phyloP scores from a whole-genome alignment of 768 basidiomycete species.

The Boletus tylopilopsis region DNA sequence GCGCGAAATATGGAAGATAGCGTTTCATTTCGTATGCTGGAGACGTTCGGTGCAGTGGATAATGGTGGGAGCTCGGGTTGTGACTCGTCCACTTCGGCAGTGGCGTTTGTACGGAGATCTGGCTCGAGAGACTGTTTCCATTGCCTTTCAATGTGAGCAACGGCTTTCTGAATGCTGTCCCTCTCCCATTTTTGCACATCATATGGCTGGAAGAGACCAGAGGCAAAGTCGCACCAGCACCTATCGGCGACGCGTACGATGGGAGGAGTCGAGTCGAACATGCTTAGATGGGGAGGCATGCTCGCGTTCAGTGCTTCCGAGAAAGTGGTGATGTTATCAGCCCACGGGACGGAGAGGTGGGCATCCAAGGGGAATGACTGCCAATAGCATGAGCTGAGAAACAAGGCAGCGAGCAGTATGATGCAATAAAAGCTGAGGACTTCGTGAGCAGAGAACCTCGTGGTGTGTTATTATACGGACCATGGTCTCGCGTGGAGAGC shows the following conservation, averaged over 20 bases:
- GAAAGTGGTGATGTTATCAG: constrained; percentile 69
- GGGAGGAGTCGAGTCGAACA: constrained; percentile 41
- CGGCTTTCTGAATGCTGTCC: constrained; percentile 51
- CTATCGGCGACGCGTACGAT: constrained; percentile 69
- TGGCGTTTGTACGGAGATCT: constrained; percentile 26
- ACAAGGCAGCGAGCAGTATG: constrained; percentile 74
- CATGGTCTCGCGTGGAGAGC: constrained; percentile 83
- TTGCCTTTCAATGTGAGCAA: constrained; percentile 33
- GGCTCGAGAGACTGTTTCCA: constrained; percentile 27
- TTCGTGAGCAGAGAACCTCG: constrained; percentile 5
- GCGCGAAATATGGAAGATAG: constrained; percentile 24
- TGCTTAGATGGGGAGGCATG: constrained; percentile 37
- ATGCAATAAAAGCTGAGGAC: constrained; percentile 78
- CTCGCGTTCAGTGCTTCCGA: constrained; percentile 57
- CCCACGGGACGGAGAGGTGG: constrained; percentile 61
- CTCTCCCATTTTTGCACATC: constrained; percentile 74
- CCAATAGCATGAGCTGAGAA: constrained; percentile 88
- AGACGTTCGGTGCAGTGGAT: constrained; percentile 3
- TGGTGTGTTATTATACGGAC: constrained; percentile 39
- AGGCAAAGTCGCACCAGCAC: constrained; percentile 82
- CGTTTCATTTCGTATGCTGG: constrained; percentile 13
- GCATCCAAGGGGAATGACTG: constrained; percentile 70
- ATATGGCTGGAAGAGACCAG: constrained; percentile 70
- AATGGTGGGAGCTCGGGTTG: constrained; percentile 12
- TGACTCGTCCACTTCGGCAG: constrained; percentile 22